Conservation (phyloP, 2,329 filamentous ascomycete genomes). For the Fonsecaea multimorphosa region DNA sequence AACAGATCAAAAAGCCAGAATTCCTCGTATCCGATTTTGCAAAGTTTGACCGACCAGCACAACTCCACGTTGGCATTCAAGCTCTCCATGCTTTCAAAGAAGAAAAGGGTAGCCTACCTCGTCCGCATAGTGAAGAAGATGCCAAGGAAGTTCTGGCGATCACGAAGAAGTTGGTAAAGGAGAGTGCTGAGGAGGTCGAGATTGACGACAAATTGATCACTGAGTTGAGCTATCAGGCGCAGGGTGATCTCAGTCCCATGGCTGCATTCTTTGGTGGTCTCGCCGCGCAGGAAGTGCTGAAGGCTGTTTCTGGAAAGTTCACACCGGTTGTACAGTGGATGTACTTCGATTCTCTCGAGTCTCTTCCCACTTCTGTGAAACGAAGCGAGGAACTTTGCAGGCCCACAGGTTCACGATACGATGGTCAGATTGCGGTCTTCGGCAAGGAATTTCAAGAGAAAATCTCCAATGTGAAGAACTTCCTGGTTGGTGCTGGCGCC, state of each 20-base stretch:
- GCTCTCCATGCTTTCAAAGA: slow-evolving; percentile 86
- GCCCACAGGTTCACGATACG: slow-evolving; percentile 83
- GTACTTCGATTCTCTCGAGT: slow-evolving; percentile 98
- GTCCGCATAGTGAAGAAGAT: slow-evolving; percentile 83
- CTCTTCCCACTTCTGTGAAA: slow-evolving; percentile 74
- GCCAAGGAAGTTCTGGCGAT: slow-evolving; percentile 77
- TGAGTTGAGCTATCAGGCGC: slow-evolving; percentile 93
- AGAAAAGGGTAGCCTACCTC: slow-evolving; percentile 71
- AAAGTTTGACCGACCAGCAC: slow-evolving; percentile 93
- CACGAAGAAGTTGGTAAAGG: slow-evolving; percentile 73
- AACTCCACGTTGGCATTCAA: slow-evolving; percentile 91
- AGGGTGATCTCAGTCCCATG: slow-evolving; percentile 88
- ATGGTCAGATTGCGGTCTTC: slow-evolving; percentile 96
- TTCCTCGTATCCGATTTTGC: slow-evolving; percentile 93
- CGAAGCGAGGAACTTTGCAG: slow-evolving; percentile 88
- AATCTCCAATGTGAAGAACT: slow-evolving; percentile 86
- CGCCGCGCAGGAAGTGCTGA: slow-evolving; percentile 91
- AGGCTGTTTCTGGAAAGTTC: slow-evolving; percentile 97
- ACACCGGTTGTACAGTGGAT: slow-evolving; percentile 94
- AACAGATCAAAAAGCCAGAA: slow-evolving; percentile 83
- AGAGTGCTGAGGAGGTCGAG: slow-evolving; percentile 74
- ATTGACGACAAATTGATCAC: slow-evolving; percentile 90
- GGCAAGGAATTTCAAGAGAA: slow-evolving; percentile 93
- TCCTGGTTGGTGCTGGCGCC: slow-evolving; percentile 93
- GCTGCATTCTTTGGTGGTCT: slow-evolving; percentile 95